Percentiles rank a stretch among this genome's conserved stretches.
Conservation (phyloP, 495 filamentous ascomycete genomes). For the Neurospora pannonica region DNA sequence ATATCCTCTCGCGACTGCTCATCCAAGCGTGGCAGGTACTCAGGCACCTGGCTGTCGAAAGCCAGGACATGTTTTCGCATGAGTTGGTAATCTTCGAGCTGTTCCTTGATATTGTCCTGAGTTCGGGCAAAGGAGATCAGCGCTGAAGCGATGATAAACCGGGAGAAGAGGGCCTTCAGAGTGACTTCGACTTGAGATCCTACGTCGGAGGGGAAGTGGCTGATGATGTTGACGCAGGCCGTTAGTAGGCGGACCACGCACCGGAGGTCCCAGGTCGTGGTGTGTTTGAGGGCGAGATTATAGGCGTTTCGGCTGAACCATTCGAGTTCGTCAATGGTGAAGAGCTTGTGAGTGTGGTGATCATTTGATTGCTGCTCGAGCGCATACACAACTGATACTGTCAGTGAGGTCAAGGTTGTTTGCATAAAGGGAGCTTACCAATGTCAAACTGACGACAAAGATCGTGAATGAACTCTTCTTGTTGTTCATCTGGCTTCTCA, state of each 20-base stretch:
- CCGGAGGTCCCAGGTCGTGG: constrained; percentile 42
- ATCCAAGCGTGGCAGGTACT: constrained; percentile 29
- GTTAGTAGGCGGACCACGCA: constrained; percentile 47
- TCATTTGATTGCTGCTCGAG: constrained; percentile 32
- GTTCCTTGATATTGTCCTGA: constrained; percentile 49
- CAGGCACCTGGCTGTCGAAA: constrained; percentile 40
- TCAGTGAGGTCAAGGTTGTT: constrained; percentile 8
- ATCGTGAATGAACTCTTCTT: constrained; percentile 2
- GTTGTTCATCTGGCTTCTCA: constrained; percentile 22
- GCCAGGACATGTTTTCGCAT: constrained; percentile 45
- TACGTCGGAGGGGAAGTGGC: constrained; percentile 45
- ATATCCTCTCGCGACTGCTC: constrained; percentile 43
- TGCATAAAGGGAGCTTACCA: not conserved
- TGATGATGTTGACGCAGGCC: constrained; percentile 52
- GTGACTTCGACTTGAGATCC: constrained; percentile 38
- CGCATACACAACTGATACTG: constrained; percentile 28
- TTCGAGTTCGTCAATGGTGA: constrained; percentile 55
- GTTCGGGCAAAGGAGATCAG: constrained; percentile 52
- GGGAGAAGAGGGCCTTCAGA: constrained; percentile 53
- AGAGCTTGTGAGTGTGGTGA: constrained; percentile 29
- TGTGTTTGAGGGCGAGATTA: constrained; percentile 57
- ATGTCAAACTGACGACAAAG: not conserved
- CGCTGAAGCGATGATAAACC: constrained; percentile 57
- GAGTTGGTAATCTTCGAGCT: constrained; percentile 50
- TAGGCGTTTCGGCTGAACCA: constrained; percentile 78